These are phyloP conservation scores for Diophrys sp. DNA, from an alignment of 73 alveolate species.

Conservation along the genomic window DNA sequence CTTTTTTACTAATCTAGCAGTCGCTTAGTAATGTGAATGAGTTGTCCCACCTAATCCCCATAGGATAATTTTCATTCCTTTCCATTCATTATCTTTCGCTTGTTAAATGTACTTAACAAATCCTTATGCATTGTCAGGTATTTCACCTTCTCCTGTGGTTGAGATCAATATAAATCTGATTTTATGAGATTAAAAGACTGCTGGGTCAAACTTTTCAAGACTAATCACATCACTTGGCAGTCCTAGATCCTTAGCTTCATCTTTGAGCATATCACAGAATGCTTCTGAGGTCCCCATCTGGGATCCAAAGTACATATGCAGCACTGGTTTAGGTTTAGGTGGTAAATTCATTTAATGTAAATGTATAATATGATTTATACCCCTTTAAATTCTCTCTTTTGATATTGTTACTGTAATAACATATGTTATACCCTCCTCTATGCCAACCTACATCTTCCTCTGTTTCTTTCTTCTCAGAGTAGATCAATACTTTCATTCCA, in stretches of 20 bases:
- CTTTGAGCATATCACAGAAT: not conserved
- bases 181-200: not conserved
- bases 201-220: not conserved
- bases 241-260: not conserved
- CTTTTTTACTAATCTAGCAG: not conserved
- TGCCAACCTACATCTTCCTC: slow-evolving; percentile 51
- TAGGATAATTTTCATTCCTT: not conserved
- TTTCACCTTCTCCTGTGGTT: not conserved
- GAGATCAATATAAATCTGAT: not conserved
- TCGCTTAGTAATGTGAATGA: not conserved
- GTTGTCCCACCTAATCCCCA: not conserved
- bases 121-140: not conserved
- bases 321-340: too few species aligned
- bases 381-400: slow-evolving; percentile 10
- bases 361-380: too few species aligned
- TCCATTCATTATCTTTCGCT: not conserved
- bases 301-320: not conserved
- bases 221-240: not conserved
- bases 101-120: too few species aligned
- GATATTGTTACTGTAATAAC: slow-evolving; percentile 20
- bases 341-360: too few species aligned
- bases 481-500: slow-evolving; percentile 93
- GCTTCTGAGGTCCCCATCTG: not conserved
- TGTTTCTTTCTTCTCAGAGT: slow-evolving; percentile 80
- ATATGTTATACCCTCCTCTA: slow-evolving; percentile 53